These are phyloP conservation scores for Tylopilus rubrobrunneus DNA, from an alignment of 768 basidiomycete species.

Conservation along the genomic window DNA sequence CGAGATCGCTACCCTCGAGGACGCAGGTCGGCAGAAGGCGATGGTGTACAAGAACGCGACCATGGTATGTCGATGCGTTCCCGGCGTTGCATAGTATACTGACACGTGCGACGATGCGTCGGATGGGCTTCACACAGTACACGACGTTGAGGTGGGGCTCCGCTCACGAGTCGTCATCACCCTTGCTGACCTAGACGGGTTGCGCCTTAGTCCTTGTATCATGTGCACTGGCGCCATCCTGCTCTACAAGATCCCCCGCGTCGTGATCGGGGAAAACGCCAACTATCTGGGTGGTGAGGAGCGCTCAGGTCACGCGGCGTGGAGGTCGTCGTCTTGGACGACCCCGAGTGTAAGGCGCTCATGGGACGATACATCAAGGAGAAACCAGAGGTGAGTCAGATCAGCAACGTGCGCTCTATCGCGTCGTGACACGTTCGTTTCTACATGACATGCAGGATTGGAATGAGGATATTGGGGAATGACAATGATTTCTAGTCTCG, in stretches of 20 bases:
- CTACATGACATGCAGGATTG: conserved; percentile 40
- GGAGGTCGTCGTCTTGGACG: conserved; percentile 47
- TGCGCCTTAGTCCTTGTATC: conserved; percentile 42
- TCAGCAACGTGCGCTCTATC: conserved; percentile 2
- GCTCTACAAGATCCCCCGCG: conserved; percentile 61
- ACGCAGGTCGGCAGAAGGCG: conserved; percentile 47
- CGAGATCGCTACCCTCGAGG: conserved; percentile 48
- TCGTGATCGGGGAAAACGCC: conserved; percentile 61
- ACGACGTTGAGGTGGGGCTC: background rate
- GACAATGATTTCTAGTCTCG: background rate
- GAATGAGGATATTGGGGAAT: conserved; percentile 61
- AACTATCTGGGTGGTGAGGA: conserved; percentile 55
- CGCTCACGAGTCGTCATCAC: background rate
- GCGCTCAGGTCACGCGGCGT: conserved; percentile 47
- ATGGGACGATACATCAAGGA: conserved; percentile 55
- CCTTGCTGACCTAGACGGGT: background rate
- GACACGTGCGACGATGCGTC: too few relatives aligned
- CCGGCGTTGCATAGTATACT: background rate
- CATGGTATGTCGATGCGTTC: background rate
- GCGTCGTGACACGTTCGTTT: conserved; percentile 2
- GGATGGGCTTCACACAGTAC: background rate
- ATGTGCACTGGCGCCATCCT: conserved; percentile 65
- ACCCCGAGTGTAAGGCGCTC: conserved; percentile 48
- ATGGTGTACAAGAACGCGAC: conserved; percentile 45
- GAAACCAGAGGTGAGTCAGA: conserved; percentile 45